These are phyloP conservation scores for Aphanocladium album DNA, from an alignment of 2,329 filamentous ascomycete genomes.

Conservation along the genomic window DNA sequence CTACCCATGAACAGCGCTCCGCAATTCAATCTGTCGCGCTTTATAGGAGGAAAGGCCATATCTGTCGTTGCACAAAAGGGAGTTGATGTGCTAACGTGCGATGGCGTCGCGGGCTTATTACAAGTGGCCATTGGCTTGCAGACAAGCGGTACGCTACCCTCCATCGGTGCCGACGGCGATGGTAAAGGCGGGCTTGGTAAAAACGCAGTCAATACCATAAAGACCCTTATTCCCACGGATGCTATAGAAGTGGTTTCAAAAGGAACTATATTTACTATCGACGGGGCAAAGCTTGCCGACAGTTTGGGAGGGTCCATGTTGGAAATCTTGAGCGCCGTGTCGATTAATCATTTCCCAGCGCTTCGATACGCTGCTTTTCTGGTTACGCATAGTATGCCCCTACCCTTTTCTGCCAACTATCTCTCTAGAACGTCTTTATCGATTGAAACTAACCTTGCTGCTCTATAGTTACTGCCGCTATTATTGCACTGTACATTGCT, in stretches of 20 bases:
- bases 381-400: background rate
- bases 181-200: constrained; percentile 1
- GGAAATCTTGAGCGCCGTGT: constrained; percentile 9
- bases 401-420: background rate
- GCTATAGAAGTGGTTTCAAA: constrained; percentile 22
- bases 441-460: background rate
- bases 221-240: constrained; percentile 23
- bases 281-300: constrained; percentile 20
- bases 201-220: constrained; percentile 15
- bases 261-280: constrained; percentile 24
- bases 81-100: constrained; percentile 26
- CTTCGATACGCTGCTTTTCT: background rate
- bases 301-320: constrained; percentile 14
- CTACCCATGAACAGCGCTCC: background rate
- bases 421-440: background rate
- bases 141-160: constrained; percentile 19
- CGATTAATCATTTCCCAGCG: background rate
- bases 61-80: constrained; percentile 25
- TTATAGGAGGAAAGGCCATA: constrained; percentile 25
- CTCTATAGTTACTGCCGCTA: constrained; percentile 14
- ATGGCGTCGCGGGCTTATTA: constrained; percentile 28
- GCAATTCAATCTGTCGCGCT: constrained; percentile 21
- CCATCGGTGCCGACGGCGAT: background rate
- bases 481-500: constrained; percentile 22
- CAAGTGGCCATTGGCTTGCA: constrained; percentile 24